Percentiles rank a stretch among this genome's conserved stretches.
phyloP scores from a whole-genome alignment of 129 eudicot genomes.

The Ambrosia artemisiifolia region DNA sequence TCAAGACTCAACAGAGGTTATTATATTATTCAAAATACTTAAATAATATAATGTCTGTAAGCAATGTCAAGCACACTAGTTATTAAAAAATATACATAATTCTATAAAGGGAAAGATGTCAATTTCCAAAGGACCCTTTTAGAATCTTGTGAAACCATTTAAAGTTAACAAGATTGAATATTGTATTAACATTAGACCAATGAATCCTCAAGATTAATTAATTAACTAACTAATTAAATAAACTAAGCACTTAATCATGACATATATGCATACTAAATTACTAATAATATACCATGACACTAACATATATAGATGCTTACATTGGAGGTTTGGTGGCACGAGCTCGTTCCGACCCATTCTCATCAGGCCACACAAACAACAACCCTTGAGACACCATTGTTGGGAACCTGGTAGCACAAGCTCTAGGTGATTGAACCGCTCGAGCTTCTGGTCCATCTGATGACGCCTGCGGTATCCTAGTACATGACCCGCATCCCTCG shows the following conservation, averaged over 20 bases:
- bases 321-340: slow-evolving; percentile 65
- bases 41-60: no score
- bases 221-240: not conserved
- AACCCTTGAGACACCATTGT: slow-evolving; percentile 96
- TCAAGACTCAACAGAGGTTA: not conserved
- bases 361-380: slow-evolving; percentile 98
- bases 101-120: slow-evolving; percentile 9
- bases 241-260: not conserved
- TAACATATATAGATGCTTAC: slow-evolving; percentile 34
- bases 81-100: not conserved
- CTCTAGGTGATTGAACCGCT: slow-evolving; percentile 75
- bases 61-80: no score
- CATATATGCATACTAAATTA: not conserved
- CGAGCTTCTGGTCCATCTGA: slow-evolving; percentile 89
- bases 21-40: no score
- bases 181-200: slow-evolving; percentile 20
- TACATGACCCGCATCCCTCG: slow-evolving; percentile 79
- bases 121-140: not conserved
- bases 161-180: not conserved
- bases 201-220: not conserved
- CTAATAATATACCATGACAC: not conserved
- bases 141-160: slow-evolving; percentile 4
- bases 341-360: slow-evolving; percentile 84
- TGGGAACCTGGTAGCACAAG: slow-evolving; percentile 85
- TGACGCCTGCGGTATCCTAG: slow-evolving; percentile 89